A percentile compares a stretch with the other conserved stretches of the same genome.
phyloP scores from a whole-genome alignment of 2,329 filamentous ascomycete genomes.

The Teratosphaeria nubilosa region DNA sequence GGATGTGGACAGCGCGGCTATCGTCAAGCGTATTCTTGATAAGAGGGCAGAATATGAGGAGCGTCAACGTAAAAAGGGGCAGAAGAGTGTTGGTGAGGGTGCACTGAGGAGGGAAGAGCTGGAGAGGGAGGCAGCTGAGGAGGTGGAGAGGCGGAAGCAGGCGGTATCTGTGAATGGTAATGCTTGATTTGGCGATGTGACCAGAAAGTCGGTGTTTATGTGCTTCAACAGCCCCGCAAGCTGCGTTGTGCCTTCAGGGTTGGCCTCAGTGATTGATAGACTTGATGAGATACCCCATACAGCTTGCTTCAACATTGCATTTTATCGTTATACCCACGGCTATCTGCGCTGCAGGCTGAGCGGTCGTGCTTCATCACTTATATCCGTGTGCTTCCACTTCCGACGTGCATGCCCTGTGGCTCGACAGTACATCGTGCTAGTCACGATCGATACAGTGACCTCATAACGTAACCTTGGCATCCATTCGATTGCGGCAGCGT shows the following conservation, averaged over 20 bases:
- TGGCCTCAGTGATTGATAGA: not conserved
- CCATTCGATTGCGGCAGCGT: not conserved
- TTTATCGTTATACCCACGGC: not conserved
- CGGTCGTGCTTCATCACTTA: no score
- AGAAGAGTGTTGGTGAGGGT: slow-evolving; percentile 70
- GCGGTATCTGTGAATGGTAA: not conserved
- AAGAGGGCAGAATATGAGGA: slow-evolving; percentile 84
- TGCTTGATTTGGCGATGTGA: not conserved
- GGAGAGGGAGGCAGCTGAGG: slow-evolving; percentile 14
- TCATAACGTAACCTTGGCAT: no score
- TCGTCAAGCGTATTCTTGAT: slow-evolving; percentile 81
- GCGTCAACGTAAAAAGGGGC: slow-evolving; percentile 77
- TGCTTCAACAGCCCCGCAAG: not conserved
- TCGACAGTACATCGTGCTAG: no score
- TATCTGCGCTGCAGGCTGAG: not conserved
- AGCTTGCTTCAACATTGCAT: not conserved
- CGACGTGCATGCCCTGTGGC: no score
- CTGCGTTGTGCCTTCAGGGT: not conserved
- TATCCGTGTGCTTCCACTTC: no score
- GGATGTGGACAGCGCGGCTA: slow-evolving; percentile 83
- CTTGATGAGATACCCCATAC: not conserved
- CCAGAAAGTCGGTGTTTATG: not conserved
- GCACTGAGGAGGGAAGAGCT: slow-evolving; percentile 28
- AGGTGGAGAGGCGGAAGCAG: not conserved
- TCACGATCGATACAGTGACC: not conserved